Evolutionary conservation across 164 flowering plant species (phyloP), one percentile per base, ranked within the genome.

Genomic region (Amborella trichopoda): DNA sequence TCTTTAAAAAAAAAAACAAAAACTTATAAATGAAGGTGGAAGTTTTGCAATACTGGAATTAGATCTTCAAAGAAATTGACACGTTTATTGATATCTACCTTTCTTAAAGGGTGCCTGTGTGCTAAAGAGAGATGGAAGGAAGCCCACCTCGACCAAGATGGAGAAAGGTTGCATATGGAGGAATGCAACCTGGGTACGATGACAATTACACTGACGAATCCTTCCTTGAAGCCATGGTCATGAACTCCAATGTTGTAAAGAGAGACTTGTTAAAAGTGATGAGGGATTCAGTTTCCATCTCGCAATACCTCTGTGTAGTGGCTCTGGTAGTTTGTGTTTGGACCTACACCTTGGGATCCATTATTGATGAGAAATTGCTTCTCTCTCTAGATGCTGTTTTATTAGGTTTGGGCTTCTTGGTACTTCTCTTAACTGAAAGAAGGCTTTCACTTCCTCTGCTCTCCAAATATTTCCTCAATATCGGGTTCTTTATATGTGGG

Each of bases 91-190:
- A n/a, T n/a, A n/a, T n/a, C n/a, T n/a, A n/a, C n/a, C n/a, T n/a
- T n/a, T n/a, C n/a, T n/a, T n/a, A n/a, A n/a, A n/a, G n/a, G n/a
- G n/a, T n/a, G n/a, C n/a, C n/a, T n/a, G n/a, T n/a, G n/a, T n/a
- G n/a, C n/a, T n/a, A n/a, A n/a, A n/a, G n/a, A n/a, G n/a, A n/a
- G n/a, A n/a, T n/a, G n/a, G n/a, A n/a, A n/a, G n/a, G n/a, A n/a
- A n/a, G n/a, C n/a, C 40, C 52, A 14, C 49, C 72, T 45, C 58
- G 41, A 41, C 67, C 55, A 16, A 80, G 57, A 70, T 93, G 99
- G 99, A 76, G 81, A 40, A 88, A 93, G 66, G 86, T 93, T 42
- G 99, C 95, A n/a, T 93, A 88, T 62, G 96, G 96, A 50, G 99
- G 99, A 14, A 93, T 84, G 96, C 99, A 93, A 59, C 84, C 81